Conservation (phyloP, 169 alveolate species). For the Plasmodium yoelii region DNA sequence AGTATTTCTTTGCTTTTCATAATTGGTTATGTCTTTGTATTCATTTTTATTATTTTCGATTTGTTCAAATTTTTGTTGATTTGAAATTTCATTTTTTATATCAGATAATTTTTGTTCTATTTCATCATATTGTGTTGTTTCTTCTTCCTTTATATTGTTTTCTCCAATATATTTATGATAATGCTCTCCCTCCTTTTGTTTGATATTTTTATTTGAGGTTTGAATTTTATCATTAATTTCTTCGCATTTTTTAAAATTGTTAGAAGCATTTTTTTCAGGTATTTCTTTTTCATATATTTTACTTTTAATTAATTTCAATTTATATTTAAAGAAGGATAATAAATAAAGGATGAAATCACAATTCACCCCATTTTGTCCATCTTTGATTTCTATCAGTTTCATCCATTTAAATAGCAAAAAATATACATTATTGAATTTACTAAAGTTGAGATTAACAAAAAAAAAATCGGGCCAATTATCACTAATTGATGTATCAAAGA, state of each 20-base stretch:
- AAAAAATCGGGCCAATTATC: conserved; percentile 64
- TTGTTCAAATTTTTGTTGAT: not conserved
- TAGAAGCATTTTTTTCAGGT: not conserved
- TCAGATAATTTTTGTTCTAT: not conserved
- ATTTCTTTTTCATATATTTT: conserved; percentile 38
- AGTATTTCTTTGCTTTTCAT: not conserved
- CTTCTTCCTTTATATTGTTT: not conserved
- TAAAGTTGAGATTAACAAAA: conserved; percentile 56
- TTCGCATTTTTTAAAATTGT: not conserved
- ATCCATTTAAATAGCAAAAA: conserved; percentile 57
- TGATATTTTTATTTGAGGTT: not conserved
- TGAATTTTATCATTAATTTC: not conserved
- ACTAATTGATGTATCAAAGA: conserved; percentile 40
- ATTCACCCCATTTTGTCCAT: conserved; percentile 12
- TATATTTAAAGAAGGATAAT: conserved; percentile 50
- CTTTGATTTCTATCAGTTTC: conserved; percentile 55
- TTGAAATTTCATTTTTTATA: not conserved
- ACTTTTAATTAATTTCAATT: conserved; percentile 15
- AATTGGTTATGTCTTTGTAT: not conserved
- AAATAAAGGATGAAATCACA: conserved; percentile 70
- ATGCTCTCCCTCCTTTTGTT: not conserved
- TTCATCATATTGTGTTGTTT: too few species aligned
- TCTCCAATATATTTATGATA: not conserved
- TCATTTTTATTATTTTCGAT: not conserved
- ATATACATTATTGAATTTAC: conserved; percentile 63